phyloP scores from a whole-genome alignment of 495 filamentous ascomycete species.

The Collariella sp. region DNA sequence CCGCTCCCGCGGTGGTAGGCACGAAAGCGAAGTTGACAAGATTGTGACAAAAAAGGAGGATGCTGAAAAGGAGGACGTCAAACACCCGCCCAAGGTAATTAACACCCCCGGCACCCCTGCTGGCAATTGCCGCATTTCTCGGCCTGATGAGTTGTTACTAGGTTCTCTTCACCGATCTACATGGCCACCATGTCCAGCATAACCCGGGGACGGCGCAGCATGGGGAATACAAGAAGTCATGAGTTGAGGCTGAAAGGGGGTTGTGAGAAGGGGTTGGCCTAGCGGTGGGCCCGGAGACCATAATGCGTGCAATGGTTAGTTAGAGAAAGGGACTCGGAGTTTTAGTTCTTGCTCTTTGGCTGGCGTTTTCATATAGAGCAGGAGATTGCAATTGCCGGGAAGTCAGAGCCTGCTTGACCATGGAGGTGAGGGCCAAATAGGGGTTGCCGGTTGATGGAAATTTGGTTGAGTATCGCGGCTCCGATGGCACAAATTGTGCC shows the following conservation, averaged over 20 bases:
- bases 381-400: too few relatives aligned
- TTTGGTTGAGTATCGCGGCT: too few relatives aligned
- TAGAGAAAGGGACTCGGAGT: neutral
- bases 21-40: conserved; percentile 33
- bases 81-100: conserved; percentile 37
- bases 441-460: too few relatives aligned
- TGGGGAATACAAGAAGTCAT: conserved; percentile 10
- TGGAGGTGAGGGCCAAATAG: too few relatives aligned
- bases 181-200: conserved; percentile 32
- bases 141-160: neutral
- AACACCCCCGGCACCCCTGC: too few relatives aligned
- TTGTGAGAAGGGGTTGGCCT: neutral
- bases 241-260: neutral
- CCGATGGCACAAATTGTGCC: too few relatives aligned
- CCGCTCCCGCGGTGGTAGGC: conserved; percentile 27
- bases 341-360: too few relatives aligned
- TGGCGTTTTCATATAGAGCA: too few relatives aligned
- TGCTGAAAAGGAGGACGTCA: conserved; percentile 31
- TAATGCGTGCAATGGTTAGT: too few relatives aligned
- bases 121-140: too few relatives aligned
- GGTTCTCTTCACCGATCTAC: conserved; percentile 31
- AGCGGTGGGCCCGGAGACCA: too few relatives aligned
- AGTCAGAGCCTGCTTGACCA: too few relatives aligned
- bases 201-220: conserved; percentile 29
- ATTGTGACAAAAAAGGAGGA: conserved; percentile 29